These are phyloP conservation scores for Oidium heveae DNA, from an alignment of 2,329 filamentous ascomycete species.

Conservation along the genomic window DNA sequence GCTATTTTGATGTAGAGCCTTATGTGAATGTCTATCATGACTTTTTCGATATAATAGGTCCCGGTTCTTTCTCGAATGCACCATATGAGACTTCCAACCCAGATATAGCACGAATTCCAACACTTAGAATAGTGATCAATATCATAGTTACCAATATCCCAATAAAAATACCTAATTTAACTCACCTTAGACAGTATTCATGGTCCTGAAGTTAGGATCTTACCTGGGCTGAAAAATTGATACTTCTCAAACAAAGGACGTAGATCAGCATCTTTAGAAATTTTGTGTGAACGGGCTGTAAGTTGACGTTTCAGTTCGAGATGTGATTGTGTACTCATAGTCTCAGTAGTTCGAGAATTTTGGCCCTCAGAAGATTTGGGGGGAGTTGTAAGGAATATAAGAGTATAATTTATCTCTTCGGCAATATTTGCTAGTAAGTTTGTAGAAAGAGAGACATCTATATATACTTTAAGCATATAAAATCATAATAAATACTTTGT, in stretches of 20 bases:
- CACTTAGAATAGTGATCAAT: slow-evolving; percentile 51
- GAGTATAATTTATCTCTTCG: slow-evolving; percentile 30
- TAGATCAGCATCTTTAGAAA: slow-evolving; percentile 12
- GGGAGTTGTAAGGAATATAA: slow-evolving; percentile 49
- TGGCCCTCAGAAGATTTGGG: neutral
- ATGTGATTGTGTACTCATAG: slow-evolving; percentile 19
- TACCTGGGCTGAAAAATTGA: slow-evolving; percentile 77
- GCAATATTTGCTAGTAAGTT: neutral
- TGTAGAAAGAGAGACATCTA: neutral
- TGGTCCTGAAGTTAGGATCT: slow-evolving; percentile 11
- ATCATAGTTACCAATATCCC: slow-evolving; percentile 44
- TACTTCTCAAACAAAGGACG: slow-evolving; percentile 67
- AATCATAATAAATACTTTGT: slow-evolving; percentile 20
- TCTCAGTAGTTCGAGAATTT: neutral
- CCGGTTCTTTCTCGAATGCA: slow-evolving; percentile 73
- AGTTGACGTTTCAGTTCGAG: slow-evolving; percentile 45
- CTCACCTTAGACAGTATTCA: neutral
- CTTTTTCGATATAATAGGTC: neutral
- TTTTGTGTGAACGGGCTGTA: slow-evolving; percentile 8
- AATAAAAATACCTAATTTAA: slow-evolving; percentile 58
- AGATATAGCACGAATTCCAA: slow-evolving; percentile 49
- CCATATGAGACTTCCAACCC: slow-evolving; percentile 79
- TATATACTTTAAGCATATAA: neutral
- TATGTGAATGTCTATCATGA: too few species aligned
- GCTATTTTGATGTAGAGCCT: too few species aligned